A percentile compares a stretch with the other conserved stretches of the same genome.
phyloP scores from a whole-genome alignment of 805 yeast genomes.

The Teunomyces barrocoloradensis region DNA sequence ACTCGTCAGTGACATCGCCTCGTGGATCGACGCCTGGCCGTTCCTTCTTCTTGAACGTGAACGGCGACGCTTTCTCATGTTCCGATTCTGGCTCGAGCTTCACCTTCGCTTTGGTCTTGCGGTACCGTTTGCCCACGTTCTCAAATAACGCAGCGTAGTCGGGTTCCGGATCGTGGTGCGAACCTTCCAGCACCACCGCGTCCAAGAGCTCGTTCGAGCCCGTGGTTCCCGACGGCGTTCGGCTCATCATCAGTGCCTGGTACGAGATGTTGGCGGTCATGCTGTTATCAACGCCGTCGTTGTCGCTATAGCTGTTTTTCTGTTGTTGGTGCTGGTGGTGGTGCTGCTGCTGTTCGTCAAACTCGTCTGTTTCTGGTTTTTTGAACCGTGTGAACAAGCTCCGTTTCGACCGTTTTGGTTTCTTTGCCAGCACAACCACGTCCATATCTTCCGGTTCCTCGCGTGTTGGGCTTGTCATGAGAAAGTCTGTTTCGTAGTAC shows the following conservation, averaged over 20 bases:
- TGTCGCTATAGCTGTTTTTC: slow-evolving; percentile 10
- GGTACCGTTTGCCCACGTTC: slow-evolving; percentile 39
- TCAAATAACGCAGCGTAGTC: slow-evolving; percentile 45
- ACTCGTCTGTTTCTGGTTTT: slow-evolving; percentile 13
- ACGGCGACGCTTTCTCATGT: slow-evolving; percentile 5
- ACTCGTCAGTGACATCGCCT: not conserved
- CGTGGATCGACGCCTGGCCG: not conserved
- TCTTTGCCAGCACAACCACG: slow-evolving; percentile 16
- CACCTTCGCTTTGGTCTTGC: slow-evolving; percentile 23
- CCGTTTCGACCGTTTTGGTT: slow-evolving; percentile 31
- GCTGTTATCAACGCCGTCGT: slow-evolving; percentile 8
- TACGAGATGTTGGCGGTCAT: slow-evolving; percentile 7
- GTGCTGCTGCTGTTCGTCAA: not conserved
- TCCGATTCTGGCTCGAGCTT: slow-evolving; percentile 17
- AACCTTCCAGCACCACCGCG: slow-evolving; percentile 14
- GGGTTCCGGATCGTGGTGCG: slow-evolving; percentile 36
- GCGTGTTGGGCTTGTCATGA: slow-evolving; percentile 19
- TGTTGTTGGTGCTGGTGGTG: not conserved
- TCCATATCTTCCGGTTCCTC: slow-evolving; percentile 19
- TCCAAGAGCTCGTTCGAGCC: slow-evolving; percentile 10
- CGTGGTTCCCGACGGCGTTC: slow-evolving; percentile 21
- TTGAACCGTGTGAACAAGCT: slow-evolving; percentile 41
- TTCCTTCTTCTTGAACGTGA: not conserved
- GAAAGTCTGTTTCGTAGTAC: slow-evolving; percentile 10
- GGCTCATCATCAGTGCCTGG: slow-evolving; percentile 14